A percentile compares a stretch with the other conserved stretches of the same genome.
Evolutionary conservation across 169 alveolate genomes (phyloP).

Genomic region (Cryptosporidium canis): DNA sequence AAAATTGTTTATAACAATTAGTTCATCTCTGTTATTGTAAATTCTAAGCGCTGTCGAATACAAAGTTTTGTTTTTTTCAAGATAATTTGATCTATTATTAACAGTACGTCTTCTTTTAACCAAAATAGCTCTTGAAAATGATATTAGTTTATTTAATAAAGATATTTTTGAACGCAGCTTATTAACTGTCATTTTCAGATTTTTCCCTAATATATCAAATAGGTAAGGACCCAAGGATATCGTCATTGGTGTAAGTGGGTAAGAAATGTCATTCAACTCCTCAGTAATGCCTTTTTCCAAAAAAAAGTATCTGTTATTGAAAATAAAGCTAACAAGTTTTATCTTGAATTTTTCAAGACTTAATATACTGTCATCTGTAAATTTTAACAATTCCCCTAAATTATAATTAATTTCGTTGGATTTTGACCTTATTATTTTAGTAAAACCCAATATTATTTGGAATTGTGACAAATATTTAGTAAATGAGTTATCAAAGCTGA

Average conservation of each 20-base stretch:
- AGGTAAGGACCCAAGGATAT: slow-evolving; percentile 34
- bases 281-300: neutral
- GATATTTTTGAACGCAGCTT: slow-evolving; percentile 42
- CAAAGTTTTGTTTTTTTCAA: neutral
- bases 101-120: slow-evolving; percentile 27
- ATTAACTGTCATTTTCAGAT: neutral
- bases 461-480: slow-evolving; percentile 19
- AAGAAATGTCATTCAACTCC: slow-evolving; percentile 3
- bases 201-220: slow-evolving; percentile 7
- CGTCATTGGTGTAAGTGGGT: slow-evolving; percentile 10
- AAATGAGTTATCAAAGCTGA: neutral
- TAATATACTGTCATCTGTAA: neutral
- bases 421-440: slow-evolving; percentile 24
- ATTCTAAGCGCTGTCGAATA: slow-evolving; percentile 50
- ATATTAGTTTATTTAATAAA: slow-evolving; percentile 1
- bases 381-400: neutral
- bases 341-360: slow-evolving; percentile 50
- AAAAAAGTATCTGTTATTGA: slow-evolving; percentile 18
- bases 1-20: neutral
- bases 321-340: slow-evolving; percentile 18
- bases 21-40: slow-evolving; percentile 39
- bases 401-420: neutral
- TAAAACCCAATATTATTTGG: slow-evolving; percentile 36
- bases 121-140: slow-evolving; percentile 35
- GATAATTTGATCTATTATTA: neutral